phyloP scores from a whole-genome alignment of 257 asterid genomes.

The Solanum medicagineum region DNA sequence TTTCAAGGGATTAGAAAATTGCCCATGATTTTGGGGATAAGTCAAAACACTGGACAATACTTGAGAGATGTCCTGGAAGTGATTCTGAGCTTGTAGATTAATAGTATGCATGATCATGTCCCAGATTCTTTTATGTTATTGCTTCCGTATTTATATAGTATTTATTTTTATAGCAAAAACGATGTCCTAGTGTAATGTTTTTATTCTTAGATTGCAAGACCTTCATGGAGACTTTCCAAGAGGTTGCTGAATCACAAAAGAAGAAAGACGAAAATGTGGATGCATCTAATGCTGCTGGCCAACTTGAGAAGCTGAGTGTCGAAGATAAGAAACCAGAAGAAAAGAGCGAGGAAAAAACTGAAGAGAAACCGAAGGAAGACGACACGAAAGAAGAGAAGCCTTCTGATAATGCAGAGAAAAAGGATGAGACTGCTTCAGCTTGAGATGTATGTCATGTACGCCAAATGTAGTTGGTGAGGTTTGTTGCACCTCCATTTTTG shows the following conservation, averaged over 20 bases:
- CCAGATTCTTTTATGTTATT: neutral
- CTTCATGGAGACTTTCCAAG: conserved; percentile 31
- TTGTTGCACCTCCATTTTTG: neutral
- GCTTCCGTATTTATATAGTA: neutral
- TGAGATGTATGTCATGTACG: conserved; percentile 1
- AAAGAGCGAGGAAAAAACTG: conserved; percentile 9
- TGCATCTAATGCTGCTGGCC: conserved; percentile 32
- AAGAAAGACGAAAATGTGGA: conserved; percentile 21
- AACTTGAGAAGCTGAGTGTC: conserved; percentile 36
- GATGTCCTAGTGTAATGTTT: neutral
- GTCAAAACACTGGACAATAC: neutral
- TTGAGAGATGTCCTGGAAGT: neutral
- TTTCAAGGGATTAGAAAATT: neutral
- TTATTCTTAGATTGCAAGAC: conserved; percentile 28
- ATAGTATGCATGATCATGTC: neutral
- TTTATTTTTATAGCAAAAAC: neutral
- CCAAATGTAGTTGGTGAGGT: conserved; percentile 7
- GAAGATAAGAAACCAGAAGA: conserved; percentile 13
- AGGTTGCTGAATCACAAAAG: conserved; percentile 34
- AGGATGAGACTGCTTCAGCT: conserved; percentile 13
- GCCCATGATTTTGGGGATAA: neutral
- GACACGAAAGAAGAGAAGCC: conserved; percentile 11
- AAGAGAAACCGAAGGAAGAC: conserved; percentile 10
- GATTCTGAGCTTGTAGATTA: neutral
- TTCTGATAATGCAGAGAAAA: conserved; percentile 13